Conservation (phyloP, 345 rosid genomes). For the Ceriops tagal region DNA sequence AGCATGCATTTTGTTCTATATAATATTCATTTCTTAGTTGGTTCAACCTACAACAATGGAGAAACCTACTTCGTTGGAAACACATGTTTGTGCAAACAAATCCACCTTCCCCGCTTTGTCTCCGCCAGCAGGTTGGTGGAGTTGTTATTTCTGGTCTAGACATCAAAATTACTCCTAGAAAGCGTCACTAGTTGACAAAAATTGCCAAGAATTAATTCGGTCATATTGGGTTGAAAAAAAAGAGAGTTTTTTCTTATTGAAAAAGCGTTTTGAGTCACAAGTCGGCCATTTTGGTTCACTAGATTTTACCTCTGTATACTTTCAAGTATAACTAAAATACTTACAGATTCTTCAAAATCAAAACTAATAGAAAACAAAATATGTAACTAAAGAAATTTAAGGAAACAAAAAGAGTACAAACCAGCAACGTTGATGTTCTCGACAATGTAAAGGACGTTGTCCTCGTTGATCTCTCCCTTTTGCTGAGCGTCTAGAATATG, state of each 20-base stretch:
- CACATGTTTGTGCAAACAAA: no score
- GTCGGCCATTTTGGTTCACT: no score
- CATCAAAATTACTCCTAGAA: not conserved
- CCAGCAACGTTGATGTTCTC: slow-evolving; percentile 99
- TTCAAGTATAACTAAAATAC: no score
- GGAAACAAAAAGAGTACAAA: slow-evolving; percentile 7
- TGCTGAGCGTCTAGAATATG: slow-evolving; percentile 85
- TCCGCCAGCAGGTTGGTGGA: not conserved
- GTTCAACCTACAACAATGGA: no score
- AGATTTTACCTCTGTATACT: no score
- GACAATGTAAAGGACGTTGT: slow-evolving; percentile 91
- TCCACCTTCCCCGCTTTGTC: no score
- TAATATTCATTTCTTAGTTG: not conserved
- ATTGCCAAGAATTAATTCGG: no score
- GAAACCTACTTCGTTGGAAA: not conserved
- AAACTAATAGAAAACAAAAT: not conserved
- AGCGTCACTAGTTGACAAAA: not conserved
- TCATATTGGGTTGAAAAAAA: no score
- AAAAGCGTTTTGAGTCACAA: no score
- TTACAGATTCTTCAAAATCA: not conserved
- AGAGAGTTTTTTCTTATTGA: no score
- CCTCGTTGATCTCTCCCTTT: slow-evolving; percentile 94
- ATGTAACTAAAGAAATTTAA: not conserved
- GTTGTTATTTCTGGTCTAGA: not conserved
- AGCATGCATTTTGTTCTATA: not conserved